Percentiles rank a stretch among this genome's conserved stretches.
These are phyloP conservation scores for Leccinum boreale DNA, from an alignment of 768 basidiomycete genomes.

Conservation along the genomic window DNA sequence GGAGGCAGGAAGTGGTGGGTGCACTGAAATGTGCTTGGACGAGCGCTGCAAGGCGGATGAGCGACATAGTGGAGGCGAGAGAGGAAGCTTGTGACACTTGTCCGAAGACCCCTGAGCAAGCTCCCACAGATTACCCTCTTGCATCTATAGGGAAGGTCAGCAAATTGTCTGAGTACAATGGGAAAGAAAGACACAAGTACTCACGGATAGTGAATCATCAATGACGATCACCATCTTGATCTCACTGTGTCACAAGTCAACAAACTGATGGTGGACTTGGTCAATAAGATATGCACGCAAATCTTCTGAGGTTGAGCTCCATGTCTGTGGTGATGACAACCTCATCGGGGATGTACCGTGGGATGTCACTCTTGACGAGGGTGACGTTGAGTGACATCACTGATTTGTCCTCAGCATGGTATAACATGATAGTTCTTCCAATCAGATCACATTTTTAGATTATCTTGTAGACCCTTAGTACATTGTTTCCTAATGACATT, in stretches of 20 bases:
- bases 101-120: conserved; percentile 37
- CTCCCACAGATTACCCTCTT: conserved; percentile 38
- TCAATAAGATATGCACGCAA: conserved; percentile 20
- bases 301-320: no score
- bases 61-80: no score
- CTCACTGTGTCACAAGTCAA: conserved; percentile 23
- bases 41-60: no score
- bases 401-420: no score
- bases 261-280: not conserved
- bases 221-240: conserved; percentile 42
- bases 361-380: conserved; percentile 27
- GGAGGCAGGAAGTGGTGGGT: no score
- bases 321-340: conserved; percentile 11
- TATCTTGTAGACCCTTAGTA: no score
- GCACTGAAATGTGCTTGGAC: no score
- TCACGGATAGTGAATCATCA: conserved; percentile 39
- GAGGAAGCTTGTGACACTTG: no score
- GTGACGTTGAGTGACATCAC: conserved; percentile 19
- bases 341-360: conserved; percentile 20
- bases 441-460: no score
- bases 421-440: no score
- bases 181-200: not conserved
- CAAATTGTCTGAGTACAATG: no score
- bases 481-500: no score
- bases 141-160: conserved; percentile 31